These are phyloP conservation scores for Scheffersomyces coipomensis DNA, from an alignment of 805 yeast species.

Conservation along the genomic window DNA sequence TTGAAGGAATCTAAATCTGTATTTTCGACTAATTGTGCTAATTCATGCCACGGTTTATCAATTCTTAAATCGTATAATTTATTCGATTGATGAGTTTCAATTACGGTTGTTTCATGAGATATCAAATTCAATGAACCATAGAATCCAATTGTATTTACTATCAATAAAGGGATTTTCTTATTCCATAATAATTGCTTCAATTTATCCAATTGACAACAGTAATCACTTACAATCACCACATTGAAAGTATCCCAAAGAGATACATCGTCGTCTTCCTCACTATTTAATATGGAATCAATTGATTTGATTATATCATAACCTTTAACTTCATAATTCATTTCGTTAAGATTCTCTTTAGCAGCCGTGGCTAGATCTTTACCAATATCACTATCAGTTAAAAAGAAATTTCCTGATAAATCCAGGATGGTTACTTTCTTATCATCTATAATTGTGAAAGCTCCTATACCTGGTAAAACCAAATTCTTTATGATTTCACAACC, in stretches of 20 bases:
- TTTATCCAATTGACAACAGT: conserved; percentile 17
- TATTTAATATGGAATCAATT: conserved; percentile 10
- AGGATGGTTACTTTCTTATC: conserved; percentile 30
- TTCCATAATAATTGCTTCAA: conserved; percentile 41
- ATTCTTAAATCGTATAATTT: conserved; percentile 64
- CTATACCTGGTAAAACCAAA: conserved; percentile 71
- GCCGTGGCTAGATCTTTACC: conserved; percentile 41
- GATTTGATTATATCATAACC: conserved; percentile 26
- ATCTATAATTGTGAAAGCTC: conserved; percentile 62
- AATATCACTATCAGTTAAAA: conserved; percentile 44
- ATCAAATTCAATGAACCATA: conserved; percentile 59
- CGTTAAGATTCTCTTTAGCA: conserved; percentile 42
- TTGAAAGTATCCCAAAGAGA: conserved; percentile 49
- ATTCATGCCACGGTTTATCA: conserved; percentile 70
- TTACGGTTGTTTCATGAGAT: conserved; percentile 57
- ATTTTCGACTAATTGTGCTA: conserved; percentile 48
- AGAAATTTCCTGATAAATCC: conserved; percentile 63
- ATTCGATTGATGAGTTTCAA: conserved; percentile 72
- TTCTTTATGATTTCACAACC: conserved; percentile 76
- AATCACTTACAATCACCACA: conserved; percentile 45
- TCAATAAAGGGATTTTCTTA: conserved; percentile 52
- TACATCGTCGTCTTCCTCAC: conserved; percentile 6
- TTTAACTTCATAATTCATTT: conserved; percentile 59
- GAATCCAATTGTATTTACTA: conserved; percentile 56
- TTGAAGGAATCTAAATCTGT: conserved; percentile 48